A percentile compares a stretch with the other conserved stretches of the same genome.
phyloP scores from a whole-genome alignment of 2,329 filamentous ascomycete species.

The Xylariaceae sp. region DNA sequence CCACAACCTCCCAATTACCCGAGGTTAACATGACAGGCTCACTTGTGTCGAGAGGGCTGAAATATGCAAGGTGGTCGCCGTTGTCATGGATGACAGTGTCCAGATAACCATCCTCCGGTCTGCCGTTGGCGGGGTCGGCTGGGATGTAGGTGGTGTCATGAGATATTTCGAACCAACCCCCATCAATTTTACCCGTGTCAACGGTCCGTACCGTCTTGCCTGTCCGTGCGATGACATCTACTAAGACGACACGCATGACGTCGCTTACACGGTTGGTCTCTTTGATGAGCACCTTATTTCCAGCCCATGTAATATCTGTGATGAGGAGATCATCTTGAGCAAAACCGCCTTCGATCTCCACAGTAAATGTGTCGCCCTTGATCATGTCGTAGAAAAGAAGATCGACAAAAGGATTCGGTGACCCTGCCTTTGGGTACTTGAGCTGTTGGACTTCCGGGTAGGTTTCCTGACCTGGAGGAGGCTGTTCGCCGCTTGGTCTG shows the following conservation, averaged over 20 bases:
- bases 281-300: constrained; percentile 82
- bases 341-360: constrained; percentile 80
- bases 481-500: constrained; percentile 76
- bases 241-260: constrained; percentile 82
- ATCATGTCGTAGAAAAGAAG: constrained; percentile 87
- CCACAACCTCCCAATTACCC: constrained; percentile 90
- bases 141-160: constrained; percentile 87
- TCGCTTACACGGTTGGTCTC: constrained; percentile 96
- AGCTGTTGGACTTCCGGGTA: constrained; percentile 92
- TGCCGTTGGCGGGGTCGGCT: constrained; percentile 77
- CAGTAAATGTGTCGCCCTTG: constrained; percentile 78
- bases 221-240: constrained; percentile 76
- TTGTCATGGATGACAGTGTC: constrained; percentile 88
- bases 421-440: constrained; percentile 96
- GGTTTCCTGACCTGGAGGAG: constrained; percentile 75
- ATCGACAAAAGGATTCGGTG: constrained; percentile 89
- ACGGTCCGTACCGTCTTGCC: constrained; percentile 81
- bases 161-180: constrained; percentile 96
- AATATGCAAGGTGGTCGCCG: constrained; percentile 92
- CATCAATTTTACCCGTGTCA: constrained; percentile 84
- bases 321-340: constrained; percentile 83
- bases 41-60: constrained; percentile 82
- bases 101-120: constrained; percentile 86
- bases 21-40: constrained; percentile 86
- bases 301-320: constrained; percentile 92